Conservation (phyloP, 495 filamentous ascomycete genomes). For the Lasiosphaeria miniovina region DNA sequence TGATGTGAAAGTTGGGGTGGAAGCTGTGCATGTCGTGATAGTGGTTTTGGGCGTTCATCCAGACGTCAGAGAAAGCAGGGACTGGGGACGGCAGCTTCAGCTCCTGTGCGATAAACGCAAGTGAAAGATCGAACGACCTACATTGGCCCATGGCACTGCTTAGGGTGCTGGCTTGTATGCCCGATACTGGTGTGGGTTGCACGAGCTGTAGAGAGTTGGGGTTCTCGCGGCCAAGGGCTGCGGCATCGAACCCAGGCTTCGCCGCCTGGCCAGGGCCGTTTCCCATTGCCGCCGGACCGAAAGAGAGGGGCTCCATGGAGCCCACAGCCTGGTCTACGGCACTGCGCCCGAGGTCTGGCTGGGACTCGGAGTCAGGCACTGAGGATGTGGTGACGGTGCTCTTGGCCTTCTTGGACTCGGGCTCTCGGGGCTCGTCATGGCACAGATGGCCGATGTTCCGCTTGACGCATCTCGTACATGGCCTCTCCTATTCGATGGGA, state of each 20-base stretch:
- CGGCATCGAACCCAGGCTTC: conserved; percentile 41
- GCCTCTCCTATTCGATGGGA: conserved; percentile 65
- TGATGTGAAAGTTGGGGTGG: conserved; percentile 93
- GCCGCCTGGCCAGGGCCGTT: conserved; percentile 36
- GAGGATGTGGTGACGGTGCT: conserved; percentile 60
- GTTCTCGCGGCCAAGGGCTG: conserved; percentile 37
- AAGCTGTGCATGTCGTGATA: conserved; percentile 93
- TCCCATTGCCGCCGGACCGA: conserved; percentile 32
- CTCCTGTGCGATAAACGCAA: conserved; percentile 26
- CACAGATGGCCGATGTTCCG: conserved; percentile 98
- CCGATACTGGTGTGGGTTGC: conserved; percentile 53
- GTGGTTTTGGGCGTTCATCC: conserved; percentile 64
- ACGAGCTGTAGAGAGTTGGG: conserved; percentile 51
- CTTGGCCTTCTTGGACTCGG: conserved; percentile 62
- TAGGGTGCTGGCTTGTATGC: conserved; percentile 52
- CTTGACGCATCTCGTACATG: conserved; percentile 97
- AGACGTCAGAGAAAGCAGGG: conserved; percentile 51
- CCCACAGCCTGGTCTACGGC: conserved; percentile 37
- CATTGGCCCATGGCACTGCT: conserved; percentile 64
- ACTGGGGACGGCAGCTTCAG: conserved; percentile 43
- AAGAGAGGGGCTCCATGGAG: conserved; percentile 42
- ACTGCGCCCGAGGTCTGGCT: conserved; percentile 41
- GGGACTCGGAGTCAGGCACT: conserved; percentile 50
- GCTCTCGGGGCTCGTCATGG: conserved; percentile 93
- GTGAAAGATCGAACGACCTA: conserved; percentile 53